phyloP scores from a whole-genome alignment of 805 yeast genomes.

The Lachancea quebecensis region DNA sequence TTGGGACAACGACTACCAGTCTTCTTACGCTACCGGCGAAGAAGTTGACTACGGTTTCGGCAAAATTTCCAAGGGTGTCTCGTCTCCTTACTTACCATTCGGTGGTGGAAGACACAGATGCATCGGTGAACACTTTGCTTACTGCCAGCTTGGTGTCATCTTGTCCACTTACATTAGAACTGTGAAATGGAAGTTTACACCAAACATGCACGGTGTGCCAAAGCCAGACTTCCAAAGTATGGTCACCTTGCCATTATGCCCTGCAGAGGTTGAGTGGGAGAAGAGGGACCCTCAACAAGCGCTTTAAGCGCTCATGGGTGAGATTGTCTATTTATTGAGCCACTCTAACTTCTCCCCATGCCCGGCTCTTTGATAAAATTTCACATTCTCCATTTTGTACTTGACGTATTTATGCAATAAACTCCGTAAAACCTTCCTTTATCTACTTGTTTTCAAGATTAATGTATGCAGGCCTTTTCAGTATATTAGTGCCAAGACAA shows the following conservation, averaged over 20 bases:
- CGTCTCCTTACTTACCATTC: slow-evolving; percentile 92
- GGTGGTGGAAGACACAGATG: slow-evolving; percentile 99
- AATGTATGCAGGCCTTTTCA: slow-evolving; percentile 5
- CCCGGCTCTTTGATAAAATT: not conserved
- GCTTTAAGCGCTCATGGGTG: slow-evolving; percentile 6
- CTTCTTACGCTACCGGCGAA: slow-evolving; percentile 30
- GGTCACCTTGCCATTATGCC: slow-evolving; percentile 85
- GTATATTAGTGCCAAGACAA: not conserved
- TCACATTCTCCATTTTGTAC: slow-evolving; percentile 1
- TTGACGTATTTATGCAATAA: slow-evolving; percentile 5
- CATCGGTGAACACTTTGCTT: slow-evolving; percentile 98
- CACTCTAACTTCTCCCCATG: not conserved
- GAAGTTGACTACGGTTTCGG: slow-evolving; percentile 93
- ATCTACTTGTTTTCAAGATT: slow-evolving; percentile 2
- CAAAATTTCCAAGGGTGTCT: slow-evolving; percentile 89
- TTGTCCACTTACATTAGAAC: slow-evolving; percentile 68
- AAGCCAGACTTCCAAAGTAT: slow-evolving; percentile 74
- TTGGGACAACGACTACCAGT: slow-evolving; percentile 53
- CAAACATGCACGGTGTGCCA: slow-evolving; percentile 48
- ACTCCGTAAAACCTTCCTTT: not conserved
- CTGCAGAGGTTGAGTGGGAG: slow-evolving; percentile 68
- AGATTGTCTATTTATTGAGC: not conserved
- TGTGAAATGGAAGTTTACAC: slow-evolving; percentile 65
- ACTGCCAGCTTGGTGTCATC: slow-evolving; percentile 82
- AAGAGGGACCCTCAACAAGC: slow-evolving; percentile 41